Base-by-base conservation (phyloP, 108 stramenopile genomes). In the Stephanodiscus triporus region DNA sequence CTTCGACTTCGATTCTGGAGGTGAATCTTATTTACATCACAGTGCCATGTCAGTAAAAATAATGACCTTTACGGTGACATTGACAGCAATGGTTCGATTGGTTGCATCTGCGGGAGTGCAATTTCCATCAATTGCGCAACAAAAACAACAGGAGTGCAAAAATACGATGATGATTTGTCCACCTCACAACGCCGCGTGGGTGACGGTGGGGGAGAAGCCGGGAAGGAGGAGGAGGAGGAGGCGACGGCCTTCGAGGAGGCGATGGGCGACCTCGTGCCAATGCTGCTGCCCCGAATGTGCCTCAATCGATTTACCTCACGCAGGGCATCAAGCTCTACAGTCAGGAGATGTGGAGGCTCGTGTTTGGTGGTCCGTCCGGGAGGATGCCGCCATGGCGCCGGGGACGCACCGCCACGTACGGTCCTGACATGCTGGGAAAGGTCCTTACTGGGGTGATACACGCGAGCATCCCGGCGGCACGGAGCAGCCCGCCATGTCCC, bases 271-370 rank as follows among this genome's bases (percentile, higher is more conserved):
- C 51, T 82, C 20, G 58, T 66, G 84, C 83, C 94, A 4, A 68
- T 85, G 16, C 71, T 98, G 32, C 69, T 97, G 10, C 97, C 97
- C 27, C 91, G 96, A 38, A 97, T 98, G 97, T 97, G 97, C 78
- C 83, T 98, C 61, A 98, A 98, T 86, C 93, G 98, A 60, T 97
- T 97, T 98, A 98, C 61, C 81, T 97, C 56, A 96, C 98, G 1
- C 96, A 97, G 72, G 97, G 97, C 20, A 97, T 98, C 68, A 94
- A 95, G 56, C 67, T 97, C 47, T 97, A 95, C 68, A 88, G 86
- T 49, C 98, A 98, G 67, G 95, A 97, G 61, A 97, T 96, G 10
- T 98, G 98, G 98, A 86, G 83, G 59, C 51, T 87, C 4, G 71
- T 94, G 55, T 93, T 97, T 68, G 78, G 75, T 98, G 98, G 98